Percentiles rank a stretch among this genome's conserved stretches.
Conservation (phyloP, 176 grass and related monocot genomes). For the Typha latifolia region DNA sequence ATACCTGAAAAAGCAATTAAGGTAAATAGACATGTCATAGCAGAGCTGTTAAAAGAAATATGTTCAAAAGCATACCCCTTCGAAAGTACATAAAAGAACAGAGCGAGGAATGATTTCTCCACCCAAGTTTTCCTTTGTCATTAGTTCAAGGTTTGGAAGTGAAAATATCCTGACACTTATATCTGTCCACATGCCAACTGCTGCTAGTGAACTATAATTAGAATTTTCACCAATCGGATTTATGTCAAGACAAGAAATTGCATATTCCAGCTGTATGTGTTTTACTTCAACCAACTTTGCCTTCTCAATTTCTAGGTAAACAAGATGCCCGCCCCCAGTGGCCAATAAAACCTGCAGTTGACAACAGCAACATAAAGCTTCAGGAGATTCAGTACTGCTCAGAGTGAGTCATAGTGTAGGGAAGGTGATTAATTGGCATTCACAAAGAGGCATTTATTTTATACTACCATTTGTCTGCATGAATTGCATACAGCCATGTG, state of each 20-base stretch:
- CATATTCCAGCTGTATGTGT: conserved; percentile 80
- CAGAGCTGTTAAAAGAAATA: background rate
- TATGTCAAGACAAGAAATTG: conserved; percentile 89
- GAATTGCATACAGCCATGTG: too few relatives aligned
- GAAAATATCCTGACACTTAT: conserved; percentile 96
- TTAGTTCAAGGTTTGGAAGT: conserved; percentile 73
- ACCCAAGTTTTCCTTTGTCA: conserved; percentile 79
- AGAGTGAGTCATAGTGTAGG: background rate
- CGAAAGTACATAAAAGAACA: conserved; percentile 82
- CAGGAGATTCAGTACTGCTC: background rate
- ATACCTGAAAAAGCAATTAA: conserved; percentile 40
- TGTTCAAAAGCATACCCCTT: conserved; percentile 61
- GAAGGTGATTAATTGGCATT: too few relatives aligned
- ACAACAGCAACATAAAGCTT: background rate
- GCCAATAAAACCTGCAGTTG: conserved; percentile 74
- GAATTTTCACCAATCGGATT: conserved; percentile 61
- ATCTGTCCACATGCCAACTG: conserved; percentile 98
- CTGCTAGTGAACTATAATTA: conserved; percentile 71
- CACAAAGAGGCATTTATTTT: too few relatives aligned
- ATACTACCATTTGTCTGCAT: too few relatives aligned
- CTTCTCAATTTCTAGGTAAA: conserved; percentile 85
- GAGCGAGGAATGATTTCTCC: conserved; percentile 98
- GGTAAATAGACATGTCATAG: background rate
- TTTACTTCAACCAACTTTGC: conserved; percentile 76
- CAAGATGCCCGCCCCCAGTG: conserved; percentile 91